Evolutionary conservation across 2,329 filamentous ascomycete genomes (phyloP), one percentile per base, ranked within the genome.

Genomic region (Fusarium secorum): DNA sequence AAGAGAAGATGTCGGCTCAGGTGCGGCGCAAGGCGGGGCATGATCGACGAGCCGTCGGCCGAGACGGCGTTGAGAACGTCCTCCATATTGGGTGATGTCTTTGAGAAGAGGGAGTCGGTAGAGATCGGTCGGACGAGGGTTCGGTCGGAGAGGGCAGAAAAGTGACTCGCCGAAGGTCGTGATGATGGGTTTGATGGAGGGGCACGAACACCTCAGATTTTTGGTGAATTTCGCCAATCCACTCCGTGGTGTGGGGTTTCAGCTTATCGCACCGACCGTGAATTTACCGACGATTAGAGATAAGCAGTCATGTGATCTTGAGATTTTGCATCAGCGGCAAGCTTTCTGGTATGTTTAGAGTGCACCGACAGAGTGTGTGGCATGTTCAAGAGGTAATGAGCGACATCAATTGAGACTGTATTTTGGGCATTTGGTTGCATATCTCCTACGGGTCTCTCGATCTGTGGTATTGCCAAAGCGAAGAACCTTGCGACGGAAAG

Each of bases 1-100:
- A 97, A 99, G 79, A 98, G 93, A 77, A 99, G 88, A 82, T 99
- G 96, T 76, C 96, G 91, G 86, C 98, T 96, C 82, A 99, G 93
- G 82, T 97, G 91, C 75, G 91, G 91, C 80, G 98, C 92, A 79
- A 99, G 87, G 84, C 95, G 94, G 77, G 94, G 93, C 77, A 98
- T 89, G 72, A 98, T 89, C 81, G 91, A 92, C 85, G 93, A 89
- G 81, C 92, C 86, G 81, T 90, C 89, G 78, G 88, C 89, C 83
- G 79, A 77, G 63, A 91, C 86, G 79, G 88, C 87, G 73, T 75
- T 78, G 74, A 83, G 76, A 81, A 84, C 75, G 76, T 83, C 78
- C 75, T 82, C 80, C 80, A 83, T 83, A 68, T 54, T 81, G 68
- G 67, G 71, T 60, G 42, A 70, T 54, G 39, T 73, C 33, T 60